Base-by-base conservation (phyloP, 176 grass and related monocot species). In the Carex cristatella region DNA sequence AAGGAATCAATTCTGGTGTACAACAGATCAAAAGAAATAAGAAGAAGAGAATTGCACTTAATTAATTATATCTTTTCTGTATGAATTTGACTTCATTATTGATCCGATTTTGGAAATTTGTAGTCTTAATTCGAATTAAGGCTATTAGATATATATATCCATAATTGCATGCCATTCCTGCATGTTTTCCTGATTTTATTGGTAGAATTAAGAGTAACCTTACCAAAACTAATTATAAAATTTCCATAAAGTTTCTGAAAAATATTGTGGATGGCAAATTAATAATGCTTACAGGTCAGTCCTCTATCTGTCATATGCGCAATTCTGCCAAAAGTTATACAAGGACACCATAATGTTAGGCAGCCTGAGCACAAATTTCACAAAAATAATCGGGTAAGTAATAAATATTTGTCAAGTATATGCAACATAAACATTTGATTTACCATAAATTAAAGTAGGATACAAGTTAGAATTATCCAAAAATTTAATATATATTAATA, bases 251-350 rank as follows among this genome's bases (percentile, higher is more conserved):
- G 23, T 61, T 61, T 61, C 5, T 61, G 15, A 61, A 19, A 61
- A 61, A n/a, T 61, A 19, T 61, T 61, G 7, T 61, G 1, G 4
- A 4, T 7, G 18, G 59, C 6, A 35, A 68, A 35, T 44, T 23
- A 23, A 23, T 23, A 70, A 46, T 80, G 42, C 53, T 80, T 80
- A 62, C 78, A 42, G 3, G 78, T 62, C 55, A 61, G 31, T 15
- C 78, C 78, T 81, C 31, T 81, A 19, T 61, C 54, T 38, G 35
- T 38, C 7, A 60, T 61, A 62, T 81, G 56, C 59, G 78, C 78
- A 62, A 81, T 81, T 81, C 78, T 81, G 1, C 78, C 78, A n/a
- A 81, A 81, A 4, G 78, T 38, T 42, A 81, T 4, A 60, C 78
- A 81, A 16, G 78, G 78, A 38, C 78, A 81, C 78, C 49, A 81